Conservation (phyloP, 768 basidiomycete genomes). For the Podaxis sp. region DNA sequence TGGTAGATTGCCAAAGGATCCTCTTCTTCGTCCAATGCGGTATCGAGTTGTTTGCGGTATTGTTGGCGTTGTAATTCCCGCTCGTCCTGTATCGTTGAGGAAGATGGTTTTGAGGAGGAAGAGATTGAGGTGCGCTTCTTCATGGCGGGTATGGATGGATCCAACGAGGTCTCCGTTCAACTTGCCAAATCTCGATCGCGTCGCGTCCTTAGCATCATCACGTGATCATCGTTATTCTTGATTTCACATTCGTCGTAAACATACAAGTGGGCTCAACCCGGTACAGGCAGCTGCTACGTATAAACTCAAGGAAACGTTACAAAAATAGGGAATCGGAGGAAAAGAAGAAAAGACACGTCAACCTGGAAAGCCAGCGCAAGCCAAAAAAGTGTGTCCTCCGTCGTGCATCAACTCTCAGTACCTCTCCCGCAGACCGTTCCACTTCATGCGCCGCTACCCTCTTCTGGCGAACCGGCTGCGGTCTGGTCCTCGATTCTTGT, state of each 20-base stretch:
- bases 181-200: constrained; percentile 2
- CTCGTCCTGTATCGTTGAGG: not conserved
- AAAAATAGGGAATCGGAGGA: not conserved
- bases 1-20: constrained; percentile 87
- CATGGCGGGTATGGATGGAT: not conserved
- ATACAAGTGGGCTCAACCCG: not conserved
- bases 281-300: not conserved
- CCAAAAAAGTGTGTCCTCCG: too few relatives aligned
- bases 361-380: too few relatives aligned
- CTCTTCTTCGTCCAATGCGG: constrained; percentile 67
- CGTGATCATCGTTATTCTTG: not conserved
- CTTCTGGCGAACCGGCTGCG: not conserved
- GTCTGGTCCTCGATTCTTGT: not conserved
- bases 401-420: too few relatives aligned
- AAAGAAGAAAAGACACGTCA: not conserved
- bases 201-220: constrained; percentile 1
- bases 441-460: not conserved
- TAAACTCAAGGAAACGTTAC: not conserved
- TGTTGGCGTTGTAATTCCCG: constrained; percentile 33
- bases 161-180: not conserved
- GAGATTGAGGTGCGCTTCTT: not conserved
- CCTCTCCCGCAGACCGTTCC: not conserved
- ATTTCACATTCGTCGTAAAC: not conserved
- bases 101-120: not conserved
- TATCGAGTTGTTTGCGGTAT: constrained; percentile 40